These are phyloP conservation scores for Tylopilus plumbeoviolaceoides DNA, from an alignment of 768 basidiomycete genomes.

Conservation along the genomic window DNA sequence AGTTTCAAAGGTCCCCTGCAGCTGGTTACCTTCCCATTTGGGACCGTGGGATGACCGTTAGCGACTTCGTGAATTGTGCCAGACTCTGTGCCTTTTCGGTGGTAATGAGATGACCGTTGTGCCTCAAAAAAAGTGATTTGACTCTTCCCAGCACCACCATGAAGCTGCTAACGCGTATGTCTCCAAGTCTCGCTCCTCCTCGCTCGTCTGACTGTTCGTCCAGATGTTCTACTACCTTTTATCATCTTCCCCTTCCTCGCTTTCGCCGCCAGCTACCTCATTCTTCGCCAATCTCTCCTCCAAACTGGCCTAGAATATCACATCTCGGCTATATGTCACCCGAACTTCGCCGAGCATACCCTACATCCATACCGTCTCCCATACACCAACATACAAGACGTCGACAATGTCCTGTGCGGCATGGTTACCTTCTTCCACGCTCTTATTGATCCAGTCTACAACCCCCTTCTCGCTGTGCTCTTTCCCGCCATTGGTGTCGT, in stretches of 20 bases:
- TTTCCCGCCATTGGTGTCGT: conserved; percentile 10
- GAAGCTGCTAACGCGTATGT: conserved; percentile 4
- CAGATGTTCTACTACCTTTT: conserved; percentile 18
- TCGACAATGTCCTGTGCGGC: conserved; percentile 41
- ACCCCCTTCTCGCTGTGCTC: conserved; percentile 15
- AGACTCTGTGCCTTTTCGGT: too few relatives aligned
- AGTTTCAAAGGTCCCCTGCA: too few relatives aligned
- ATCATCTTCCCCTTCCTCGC: conserved; percentile 18
- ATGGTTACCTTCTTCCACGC: conserved; percentile 47
- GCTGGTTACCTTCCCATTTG: too few relatives aligned
- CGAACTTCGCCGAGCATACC: neutral
- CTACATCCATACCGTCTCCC: conserved; percentile 33
- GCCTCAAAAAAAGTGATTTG: too few relatives aligned
- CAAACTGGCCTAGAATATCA: conserved; percentile 9
- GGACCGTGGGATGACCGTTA: too few relatives aligned
- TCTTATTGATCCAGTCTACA: conserved; percentile 13
- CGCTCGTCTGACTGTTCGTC: neutral
- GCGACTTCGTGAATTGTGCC: too few relatives aligned
- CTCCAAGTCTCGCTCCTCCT: neutral
- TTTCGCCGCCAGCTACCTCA: conserved; percentile 7
- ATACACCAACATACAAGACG: conserved; percentile 35
- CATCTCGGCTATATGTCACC: conserved; percentile 34
- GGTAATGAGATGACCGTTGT: too few relatives aligned
- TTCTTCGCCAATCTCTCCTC: conserved; percentile 11
- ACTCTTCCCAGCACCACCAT: neutral